phyloP scores from a whole-genome alignment of 2,329 filamentous ascomycete genomes.

The Phyllosticta capitalensis region DNA sequence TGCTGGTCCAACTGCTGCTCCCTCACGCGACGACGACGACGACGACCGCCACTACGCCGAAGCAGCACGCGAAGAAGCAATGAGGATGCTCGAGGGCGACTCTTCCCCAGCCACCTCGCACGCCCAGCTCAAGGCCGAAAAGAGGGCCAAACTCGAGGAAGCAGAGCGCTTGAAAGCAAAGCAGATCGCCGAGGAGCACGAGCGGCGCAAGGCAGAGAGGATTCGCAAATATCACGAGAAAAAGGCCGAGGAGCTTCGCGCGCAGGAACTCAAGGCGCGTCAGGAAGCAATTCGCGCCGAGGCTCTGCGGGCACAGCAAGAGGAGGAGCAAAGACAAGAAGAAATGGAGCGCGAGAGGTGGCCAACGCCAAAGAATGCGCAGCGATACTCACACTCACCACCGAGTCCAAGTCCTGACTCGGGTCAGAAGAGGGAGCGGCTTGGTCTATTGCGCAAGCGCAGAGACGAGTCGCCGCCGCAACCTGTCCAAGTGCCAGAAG shows the following conservation, averaged over 20 bases:
- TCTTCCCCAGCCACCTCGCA: conserved; percentile 18
- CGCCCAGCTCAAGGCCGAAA: conserved; percentile 23
- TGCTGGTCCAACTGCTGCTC: not conserved
- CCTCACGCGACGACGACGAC: not conserved
- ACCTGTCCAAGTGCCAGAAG: conserved; percentile 16
- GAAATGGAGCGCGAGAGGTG: not conserved
- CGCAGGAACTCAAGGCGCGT: conserved; percentile 18
- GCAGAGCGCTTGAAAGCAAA: conserved; percentile 22
- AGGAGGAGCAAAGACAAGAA: conserved; percentile 16
- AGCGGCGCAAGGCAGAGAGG: conserved; percentile 18
- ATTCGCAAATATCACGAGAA: conserved; percentile 18
- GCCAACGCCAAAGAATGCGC: conserved; percentile 1
- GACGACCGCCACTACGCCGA: not conserved
- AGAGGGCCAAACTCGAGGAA: conserved; percentile 21
- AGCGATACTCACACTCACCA: not conserved
- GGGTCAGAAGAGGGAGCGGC: conserved; percentile 15
- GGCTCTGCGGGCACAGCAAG: conserved; percentile 20
- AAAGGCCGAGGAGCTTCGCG: conserved; percentile 15
- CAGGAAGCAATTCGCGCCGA: conserved; percentile 23
- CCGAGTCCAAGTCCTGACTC: not conserved
- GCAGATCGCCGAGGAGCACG: conserved; percentile 22
- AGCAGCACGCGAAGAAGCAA: conserved; percentile 23
- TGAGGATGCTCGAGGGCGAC: conserved; percentile 23
- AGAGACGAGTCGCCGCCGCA: conserved; percentile 22
- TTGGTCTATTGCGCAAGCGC: conserved; percentile 25